Percentiles rank a stretch among this genome's conserved stretches.
These are phyloP conservation scores for Batkoa obscura DNA, from an alignment of 371 early-diverging fungal genomes.

Conservation along the genomic window DNA sequence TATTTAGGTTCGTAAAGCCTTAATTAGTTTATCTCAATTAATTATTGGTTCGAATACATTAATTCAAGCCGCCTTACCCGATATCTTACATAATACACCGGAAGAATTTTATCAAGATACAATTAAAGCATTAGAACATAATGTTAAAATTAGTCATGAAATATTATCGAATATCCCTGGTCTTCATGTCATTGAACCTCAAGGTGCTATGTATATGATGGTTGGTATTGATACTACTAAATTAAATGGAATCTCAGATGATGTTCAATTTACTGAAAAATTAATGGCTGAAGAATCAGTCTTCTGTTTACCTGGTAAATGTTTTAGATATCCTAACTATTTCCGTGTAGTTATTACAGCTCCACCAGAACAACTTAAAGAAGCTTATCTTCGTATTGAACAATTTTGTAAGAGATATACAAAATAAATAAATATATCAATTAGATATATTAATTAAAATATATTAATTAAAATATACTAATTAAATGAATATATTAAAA, in stretches of 20 bases:
- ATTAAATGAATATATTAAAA: no score
- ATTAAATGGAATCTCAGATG: constrained; percentile 52
- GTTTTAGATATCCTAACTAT: constrained; percentile 63
- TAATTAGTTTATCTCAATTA: constrained; percentile 47
- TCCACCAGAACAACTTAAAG: constrained; percentile 41
- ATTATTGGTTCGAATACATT: constrained; percentile 72
- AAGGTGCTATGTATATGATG: constrained; percentile 93
- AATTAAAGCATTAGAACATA: constrained; percentile 33
- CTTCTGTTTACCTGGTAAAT: constrained; percentile 66
- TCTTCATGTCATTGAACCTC: constrained; percentile 52
- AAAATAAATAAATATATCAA: no score
- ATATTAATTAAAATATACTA: no score
- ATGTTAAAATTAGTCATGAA: background rate
- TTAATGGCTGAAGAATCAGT: constrained; percentile 71
- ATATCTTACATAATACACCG: constrained; percentile 53
- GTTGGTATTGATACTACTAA: constrained; percentile 45
- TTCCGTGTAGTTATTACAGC: constrained; percentile 69
- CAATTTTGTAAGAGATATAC: constrained; percentile 19
- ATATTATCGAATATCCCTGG: constrained; percentile 45
- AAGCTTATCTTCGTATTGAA: constrained; percentile 56
- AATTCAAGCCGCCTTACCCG: constrained; percentile 53
- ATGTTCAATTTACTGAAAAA: constrained; percentile 63
- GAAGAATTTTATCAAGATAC: constrained; percentile 44
- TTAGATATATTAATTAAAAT: no score
- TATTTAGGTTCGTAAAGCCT: constrained; percentile 13